Percentiles rank a stretch among this genome's conserved stretches.
phyloP scores from a whole-genome alignment of 2,329 filamentous ascomycete genomes.

The Hymenoscyphus linearis region DNA sequence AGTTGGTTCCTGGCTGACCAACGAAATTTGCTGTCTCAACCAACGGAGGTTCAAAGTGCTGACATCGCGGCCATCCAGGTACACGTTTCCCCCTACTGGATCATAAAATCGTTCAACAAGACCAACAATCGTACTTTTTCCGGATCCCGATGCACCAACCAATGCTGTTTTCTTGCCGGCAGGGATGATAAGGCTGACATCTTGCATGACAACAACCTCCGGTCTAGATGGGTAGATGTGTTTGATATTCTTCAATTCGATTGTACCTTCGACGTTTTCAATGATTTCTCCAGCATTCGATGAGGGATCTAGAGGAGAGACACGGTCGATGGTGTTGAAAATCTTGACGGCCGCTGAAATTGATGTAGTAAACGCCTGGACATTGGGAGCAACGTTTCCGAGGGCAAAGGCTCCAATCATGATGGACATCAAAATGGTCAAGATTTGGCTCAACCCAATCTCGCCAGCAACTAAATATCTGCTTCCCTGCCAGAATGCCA shows the following conservation, averaged over 20 bases:
- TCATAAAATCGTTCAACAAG: slow-evolving; percentile 93
- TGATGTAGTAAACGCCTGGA: slow-evolving; percentile 79
- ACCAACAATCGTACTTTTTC: slow-evolving; percentile 91
- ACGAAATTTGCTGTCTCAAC: slow-evolving; percentile 85
- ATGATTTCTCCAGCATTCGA: slow-evolving; percentile 67
- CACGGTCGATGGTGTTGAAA: slow-evolving; percentile 85
- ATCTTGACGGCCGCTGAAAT: slow-evolving; percentile 87
- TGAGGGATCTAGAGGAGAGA: slow-evolving; percentile 76
- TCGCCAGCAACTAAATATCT: slow-evolving; percentile 64
- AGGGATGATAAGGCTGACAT: slow-evolving; percentile 72
- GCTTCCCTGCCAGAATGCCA: slow-evolving; percentile 85
- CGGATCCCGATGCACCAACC: slow-evolving; percentile 89
- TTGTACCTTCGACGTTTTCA: slow-evolving; percentile 66
- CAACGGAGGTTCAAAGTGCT: slow-evolving; percentile 78
- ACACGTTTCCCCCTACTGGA: slow-evolving; percentile 72
- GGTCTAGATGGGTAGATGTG: slow-evolving; percentile 94
- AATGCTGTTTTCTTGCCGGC: slow-evolving; percentile 90
- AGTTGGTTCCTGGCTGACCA: slow-evolving; percentile 90
- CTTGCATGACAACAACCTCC: slow-evolving; percentile 83
- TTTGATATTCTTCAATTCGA: slow-evolving; percentile 77
- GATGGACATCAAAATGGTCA: slow-evolving; percentile 84
- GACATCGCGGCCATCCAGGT: slow-evolving; percentile 79
- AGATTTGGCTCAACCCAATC: slow-evolving; percentile 61
- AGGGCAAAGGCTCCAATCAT: slow-evolving; percentile 92
- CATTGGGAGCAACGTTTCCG: slow-evolving; percentile 79